Base-by-base conservation (phyloP, 108 stramenopile genomes). In the Nitzschia sp. region DNA sequence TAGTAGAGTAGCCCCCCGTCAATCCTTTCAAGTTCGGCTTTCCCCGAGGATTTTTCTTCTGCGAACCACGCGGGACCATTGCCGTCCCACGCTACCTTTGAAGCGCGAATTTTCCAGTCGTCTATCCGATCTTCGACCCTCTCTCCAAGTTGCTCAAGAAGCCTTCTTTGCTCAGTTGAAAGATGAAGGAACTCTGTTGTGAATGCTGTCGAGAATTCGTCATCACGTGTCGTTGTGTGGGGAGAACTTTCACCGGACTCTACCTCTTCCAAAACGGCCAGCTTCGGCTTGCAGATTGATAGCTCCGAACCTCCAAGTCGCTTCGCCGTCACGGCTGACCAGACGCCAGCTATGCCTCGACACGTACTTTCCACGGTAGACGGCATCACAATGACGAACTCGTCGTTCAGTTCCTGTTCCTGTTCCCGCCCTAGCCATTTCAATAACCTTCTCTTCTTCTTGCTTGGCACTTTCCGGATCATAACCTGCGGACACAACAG, bases 51-150 rank as follows among this genome's bases (percentile, higher is more conserved):
- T 8, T n/a, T 31, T 1, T 23, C 8, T 1, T 1, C 4, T 19
- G 32, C 36, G 15, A 28, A 56, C 54, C 66, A 56, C 13, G 54
- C 21, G 21, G 29, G 23, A 68, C 13, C 54, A 26, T 11, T 34
- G 36, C 78, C 78, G 49, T 68, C 68, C 78, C 78, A 79, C 1
- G 68, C 34, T 6, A 79, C 72, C 18, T 46, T 21, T 8, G 69
- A 33, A 24, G 61, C 30, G 32, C 77, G 33, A 62, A 23, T 15
- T 38, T 54, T 61, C 36, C 63, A 78, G 32, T 72, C 59, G 24
- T 54, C 47, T 18, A 72, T 45, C 1, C 18, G 18, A 3, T 42
- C 51, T 5, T 46, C 29, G 4, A 66, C 45, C 18, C 53, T 2
- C 29, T 76, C 35, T 46, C 60, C 66, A 45, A 76, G 46, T n/a